A percentile compares a stretch with the other conserved stretches of the same genome.
phyloP scores from a whole-genome alignment of 306 rosid species.

The Pachyrhizus erosus region DNA sequence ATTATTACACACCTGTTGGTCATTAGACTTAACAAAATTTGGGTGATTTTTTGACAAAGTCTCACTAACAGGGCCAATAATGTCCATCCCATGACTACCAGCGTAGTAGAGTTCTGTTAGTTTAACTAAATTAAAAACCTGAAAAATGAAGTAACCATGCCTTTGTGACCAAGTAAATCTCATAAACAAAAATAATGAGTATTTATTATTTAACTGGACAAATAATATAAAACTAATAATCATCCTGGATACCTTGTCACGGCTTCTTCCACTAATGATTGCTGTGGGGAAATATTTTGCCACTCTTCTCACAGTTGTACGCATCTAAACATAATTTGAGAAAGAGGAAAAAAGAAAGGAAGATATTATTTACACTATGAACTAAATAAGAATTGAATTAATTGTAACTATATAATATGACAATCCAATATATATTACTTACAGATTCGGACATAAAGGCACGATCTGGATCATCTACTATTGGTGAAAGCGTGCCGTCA shows the following conservation, averaged over 20 bases:
- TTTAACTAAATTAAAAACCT: conserved; percentile 89
- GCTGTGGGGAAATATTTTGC: conserved; percentile 82
- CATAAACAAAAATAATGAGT: neutral
- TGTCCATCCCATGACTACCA: conserved; percentile 99
- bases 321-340: conserved; percentile 66
- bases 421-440: conserved; percentile 38
- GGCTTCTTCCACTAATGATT: conserved; percentile 90
- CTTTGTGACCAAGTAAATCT: conserved; percentile 9
- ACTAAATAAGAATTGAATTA: neutral
- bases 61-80: conserved; percentile 66
- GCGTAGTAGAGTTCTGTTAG: conserved; percentile 95
- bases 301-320: conserved; percentile 65
- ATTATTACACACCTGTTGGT: conserved; percentile 54
- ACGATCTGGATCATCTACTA: conserved; percentile 88
- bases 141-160: conserved; percentile 35
- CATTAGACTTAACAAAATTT: conserved; percentile 58
- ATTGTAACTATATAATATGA: neutral
- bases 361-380: neutral
- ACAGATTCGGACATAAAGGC: conserved; percentile 82
- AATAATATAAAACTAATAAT: neutral
- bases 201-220: neutral
- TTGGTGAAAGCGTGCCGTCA: conserved; percentile 96
- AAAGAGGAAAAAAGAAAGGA: neutral
- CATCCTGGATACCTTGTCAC: conserved; percentile 68
- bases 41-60: conserved; percentile 55